phyloP scores from a whole-genome alignment of 176 grass and related monocot genomes.

The Bonia amplexicaulis region DNA sequence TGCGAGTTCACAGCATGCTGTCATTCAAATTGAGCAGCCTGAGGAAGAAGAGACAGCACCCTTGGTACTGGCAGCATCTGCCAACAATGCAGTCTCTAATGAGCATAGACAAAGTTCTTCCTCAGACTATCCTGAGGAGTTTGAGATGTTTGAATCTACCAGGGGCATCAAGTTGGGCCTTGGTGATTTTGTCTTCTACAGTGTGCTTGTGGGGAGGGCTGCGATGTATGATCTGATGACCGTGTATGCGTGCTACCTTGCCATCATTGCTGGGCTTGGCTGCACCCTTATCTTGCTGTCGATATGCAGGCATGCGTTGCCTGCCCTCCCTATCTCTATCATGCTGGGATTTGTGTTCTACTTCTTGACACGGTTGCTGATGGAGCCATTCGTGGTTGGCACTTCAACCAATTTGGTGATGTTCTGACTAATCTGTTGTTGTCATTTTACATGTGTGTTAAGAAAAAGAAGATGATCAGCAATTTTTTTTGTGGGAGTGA shows the following conservation, averaged over 20 bases:
- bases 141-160: constrained; percentile 68
- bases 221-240: constrained; percentile 99
- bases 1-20: constrained; percentile 41
- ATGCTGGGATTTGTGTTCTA: constrained; percentile 80
- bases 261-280: constrained; percentile 92
- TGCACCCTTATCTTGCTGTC: constrained; percentile 94
- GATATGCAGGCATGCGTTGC: constrained; percentile 72
- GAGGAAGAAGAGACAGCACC: constrained; percentile 49
- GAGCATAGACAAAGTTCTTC: constrained; percentile 22
- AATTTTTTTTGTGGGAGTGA: constrained; percentile 15
- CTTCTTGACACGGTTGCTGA: constrained; percentile 87
- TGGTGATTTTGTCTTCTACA: constrained; percentile 97
- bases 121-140: constrained; percentile 29
- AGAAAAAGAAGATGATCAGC: constrained; percentile 6
- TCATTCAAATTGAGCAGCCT: constrained; percentile 36
- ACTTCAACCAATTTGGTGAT: constrained; percentile 85
- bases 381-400: constrained; percentile 94
- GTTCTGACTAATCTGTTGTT: constrained; percentile 49
- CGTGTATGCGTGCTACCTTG: constrained; percentile 98
- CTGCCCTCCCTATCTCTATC: constrained; percentile 90
- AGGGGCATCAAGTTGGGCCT: constrained; percentile 90
- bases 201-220: constrained; percentile 90
- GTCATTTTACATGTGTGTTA: constrained; percentile 8
- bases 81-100: not conserved
- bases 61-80: constrained; percentile 35